Evolutionary conservation across 306 rosid species (phyloP).

Genomic region (Vigna radiata): DNA sequence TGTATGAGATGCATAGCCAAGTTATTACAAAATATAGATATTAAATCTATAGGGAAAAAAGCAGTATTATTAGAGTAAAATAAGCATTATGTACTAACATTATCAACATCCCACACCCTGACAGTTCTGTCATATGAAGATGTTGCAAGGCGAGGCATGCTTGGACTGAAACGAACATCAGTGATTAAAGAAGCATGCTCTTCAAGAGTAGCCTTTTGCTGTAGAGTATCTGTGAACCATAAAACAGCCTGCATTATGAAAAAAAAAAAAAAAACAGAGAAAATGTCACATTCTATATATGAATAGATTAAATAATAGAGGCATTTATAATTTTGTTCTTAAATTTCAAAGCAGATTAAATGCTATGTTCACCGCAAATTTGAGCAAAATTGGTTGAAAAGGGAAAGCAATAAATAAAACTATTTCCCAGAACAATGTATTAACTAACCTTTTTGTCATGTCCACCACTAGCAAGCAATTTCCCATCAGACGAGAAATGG

Average conservation of each 20-base stretch:
- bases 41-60: constrained; percentile 10
- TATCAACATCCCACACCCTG: constrained; percentile 98
- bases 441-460: constrained; percentile 91
- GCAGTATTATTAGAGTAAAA: background rate
- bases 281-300: constrained; percentile 33
- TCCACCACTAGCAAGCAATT: constrained; percentile 95
- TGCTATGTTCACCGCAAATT: constrained; percentile 21
- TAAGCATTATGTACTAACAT: constrained; percentile 61
- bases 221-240: constrained; percentile 86
- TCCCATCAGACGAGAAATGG: constrained; percentile 98
- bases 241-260: constrained; percentile 78
- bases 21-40: constrained; percentile 17
- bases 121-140: constrained; percentile 97
- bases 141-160: constrained; percentile 92
- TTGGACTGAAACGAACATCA: constrained; percentile 98
- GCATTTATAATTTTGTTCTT: constrained; percentile 7
- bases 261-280: constrained; percentile 2
- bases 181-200: constrained; percentile 83
- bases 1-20: constrained; percentile 14
- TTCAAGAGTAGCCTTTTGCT: constrained; percentile 75
- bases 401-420: constrained; percentile 10
- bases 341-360: constrained; percentile 16
- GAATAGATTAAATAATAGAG: constrained; percentile 20
- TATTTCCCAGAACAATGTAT: background rate
- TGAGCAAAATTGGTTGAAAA: constrained; percentile 28